Percentiles rank a stretch among this genome's conserved stretches.
Conservation (phyloP, 2,329 filamentous ascomycete species). For the Paramyrothecium sp. region DNA sequence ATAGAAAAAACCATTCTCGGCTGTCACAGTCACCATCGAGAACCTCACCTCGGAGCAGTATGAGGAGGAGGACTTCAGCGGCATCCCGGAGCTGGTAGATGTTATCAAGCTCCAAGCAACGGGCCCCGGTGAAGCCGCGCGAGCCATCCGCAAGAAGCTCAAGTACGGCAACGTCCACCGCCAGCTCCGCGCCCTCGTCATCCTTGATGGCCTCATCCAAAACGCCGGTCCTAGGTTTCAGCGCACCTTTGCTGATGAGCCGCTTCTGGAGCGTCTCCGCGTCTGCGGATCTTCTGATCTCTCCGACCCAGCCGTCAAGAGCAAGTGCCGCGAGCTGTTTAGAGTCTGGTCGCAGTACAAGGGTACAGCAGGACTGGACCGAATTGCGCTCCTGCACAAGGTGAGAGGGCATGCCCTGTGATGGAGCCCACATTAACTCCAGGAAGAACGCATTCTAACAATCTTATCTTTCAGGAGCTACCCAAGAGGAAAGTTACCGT, state of each 20-base stretch:
- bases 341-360: constrained; percentile 87
- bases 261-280: constrained; percentile 84
- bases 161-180: constrained; percentile 96
- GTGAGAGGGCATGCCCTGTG: constrained; percentile 26
- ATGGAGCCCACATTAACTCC: too few relatives aligned
- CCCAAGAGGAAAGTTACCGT: constrained; percentile 68
- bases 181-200: constrained; percentile 82
- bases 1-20: constrained; percentile 77
- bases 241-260: constrained; percentile 83
- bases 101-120: constrained; percentile 86
- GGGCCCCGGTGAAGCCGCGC: constrained; percentile 84
- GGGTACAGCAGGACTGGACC: constrained; percentile 73
- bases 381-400: constrained; percentile 75
- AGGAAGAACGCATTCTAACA: constrained; percentile 5
- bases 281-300: constrained; percentile 83
- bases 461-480: constrained; percentile 48
- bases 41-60: constrained; percentile 85
- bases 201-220: constrained; percentile 90
- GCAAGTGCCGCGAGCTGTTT: constrained; percentile 86
- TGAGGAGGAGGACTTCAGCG: constrained; percentile 86
- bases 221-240: constrained; percentile 90
- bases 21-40: constrained; percentile 90
- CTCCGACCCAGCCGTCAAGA: constrained; percentile 80
- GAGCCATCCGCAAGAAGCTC: constrained; percentile 94
- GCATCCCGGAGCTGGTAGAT: constrained; percentile 91